Evolutionary conservation across 2,329 filamentous ascomycete species (phyloP).

Genomic region (Rhytidhysteron rufulum): DNA sequence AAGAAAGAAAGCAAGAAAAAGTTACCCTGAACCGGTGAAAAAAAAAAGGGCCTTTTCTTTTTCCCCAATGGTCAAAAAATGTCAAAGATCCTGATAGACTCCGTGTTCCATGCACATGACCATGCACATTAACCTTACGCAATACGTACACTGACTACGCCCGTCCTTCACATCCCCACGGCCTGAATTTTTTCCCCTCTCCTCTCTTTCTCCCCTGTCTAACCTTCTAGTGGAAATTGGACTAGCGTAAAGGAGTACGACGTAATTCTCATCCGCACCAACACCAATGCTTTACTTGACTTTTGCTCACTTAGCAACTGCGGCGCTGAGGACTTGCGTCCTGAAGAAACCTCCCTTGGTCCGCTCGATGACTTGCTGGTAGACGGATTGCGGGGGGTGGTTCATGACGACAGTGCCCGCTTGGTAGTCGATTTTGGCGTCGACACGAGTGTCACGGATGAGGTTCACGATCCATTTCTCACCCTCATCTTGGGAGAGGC

Average conservation of each 20-base stretch:
- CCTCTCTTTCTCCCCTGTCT: neutral
- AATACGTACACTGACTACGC: neutral
- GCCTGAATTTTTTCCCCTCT: neutral
- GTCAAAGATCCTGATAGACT: too few relatives aligned
- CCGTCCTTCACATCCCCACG: neutral
- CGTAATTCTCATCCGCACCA: neutral
- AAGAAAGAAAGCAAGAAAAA: too few relatives aligned
- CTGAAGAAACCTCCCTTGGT: constrained; percentile 99
- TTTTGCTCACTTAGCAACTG: constrained; percentile 47
- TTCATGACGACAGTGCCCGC: constrained; percentile 99
- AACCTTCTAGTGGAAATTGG: neutral
- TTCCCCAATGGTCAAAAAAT: too few relatives aligned
- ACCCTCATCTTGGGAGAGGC: constrained; percentile 87
- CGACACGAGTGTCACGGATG: constrained; percentile 93
- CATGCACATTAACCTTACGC: neutral
- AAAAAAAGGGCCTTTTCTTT: too few relatives aligned
- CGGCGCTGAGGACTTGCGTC: constrained; percentile 80
- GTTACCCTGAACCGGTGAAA: too few relatives aligned
- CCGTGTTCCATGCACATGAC: too few relatives aligned
- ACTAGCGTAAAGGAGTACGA: neutral
- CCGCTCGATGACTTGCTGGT: constrained; percentile 98
- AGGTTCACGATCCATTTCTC: constrained; percentile 99
- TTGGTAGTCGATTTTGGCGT: constrained; percentile 99
- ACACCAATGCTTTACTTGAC: too few relatives aligned
- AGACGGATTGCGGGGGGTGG: constrained; percentile 96